Conservation (phyloP, 768 basidiomycete genomes). For the Panaeolus cyanescens region DNA sequence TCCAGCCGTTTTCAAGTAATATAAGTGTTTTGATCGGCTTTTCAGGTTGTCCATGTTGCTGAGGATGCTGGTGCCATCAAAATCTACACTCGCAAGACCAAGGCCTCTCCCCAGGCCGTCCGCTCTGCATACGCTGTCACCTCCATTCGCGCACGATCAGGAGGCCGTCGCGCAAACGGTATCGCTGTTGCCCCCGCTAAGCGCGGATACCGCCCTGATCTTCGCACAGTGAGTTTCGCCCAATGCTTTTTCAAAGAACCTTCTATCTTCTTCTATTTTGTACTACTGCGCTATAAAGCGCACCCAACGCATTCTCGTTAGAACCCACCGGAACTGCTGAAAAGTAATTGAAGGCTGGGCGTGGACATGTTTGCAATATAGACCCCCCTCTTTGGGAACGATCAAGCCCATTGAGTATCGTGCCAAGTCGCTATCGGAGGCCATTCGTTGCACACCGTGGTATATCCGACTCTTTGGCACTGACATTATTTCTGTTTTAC, state of each 20-base stretch:
- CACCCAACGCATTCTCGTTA: slow-evolving; percentile 76
- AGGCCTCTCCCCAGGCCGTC: slow-evolving; percentile 54
- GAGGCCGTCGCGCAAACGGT: slow-evolving; percentile 70
- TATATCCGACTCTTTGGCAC: slow-evolving; percentile 71
- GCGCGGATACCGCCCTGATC: slow-evolving; percentile 77
- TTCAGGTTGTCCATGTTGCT: slow-evolving; percentile 66
- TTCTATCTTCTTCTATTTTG: slow-evolving; percentile 15
- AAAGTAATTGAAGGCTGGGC: slow-evolving; percentile 80
- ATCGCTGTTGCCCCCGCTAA: slow-evolving; percentile 59
- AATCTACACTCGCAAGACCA: slow-evolving; percentile 67
- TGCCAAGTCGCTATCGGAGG: slow-evolving; percentile 81
- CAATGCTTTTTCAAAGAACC: slow-evolving; percentile 8
- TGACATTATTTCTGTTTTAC: slow-evolving; percentile 43
- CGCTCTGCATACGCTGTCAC: slow-evolving; percentile 47
- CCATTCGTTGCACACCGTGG: slow-evolving; percentile 63
- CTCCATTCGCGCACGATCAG: slow-evolving; percentile 67
- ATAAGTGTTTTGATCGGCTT: slow-evolving; percentile 4
- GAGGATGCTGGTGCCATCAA: slow-evolving; percentile 58
- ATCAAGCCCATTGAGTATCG: slow-evolving; percentile 61
- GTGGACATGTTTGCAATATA: slow-evolving; percentile 93
- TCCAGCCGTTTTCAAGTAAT: neutral
- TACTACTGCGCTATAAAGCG: slow-evolving; percentile 10
- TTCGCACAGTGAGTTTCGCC: slow-evolving; percentile 62
- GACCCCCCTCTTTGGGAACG: slow-evolving; percentile 49
- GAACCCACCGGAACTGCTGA: slow-evolving; percentile 81